A percentile compares a stretch with the other conserved stretches of the same genome.
phyloP scores from a whole-genome alignment of 2,329 filamentous ascomycete genomes.

The Ophiocordyceps camponoti-floridani region DNA sequence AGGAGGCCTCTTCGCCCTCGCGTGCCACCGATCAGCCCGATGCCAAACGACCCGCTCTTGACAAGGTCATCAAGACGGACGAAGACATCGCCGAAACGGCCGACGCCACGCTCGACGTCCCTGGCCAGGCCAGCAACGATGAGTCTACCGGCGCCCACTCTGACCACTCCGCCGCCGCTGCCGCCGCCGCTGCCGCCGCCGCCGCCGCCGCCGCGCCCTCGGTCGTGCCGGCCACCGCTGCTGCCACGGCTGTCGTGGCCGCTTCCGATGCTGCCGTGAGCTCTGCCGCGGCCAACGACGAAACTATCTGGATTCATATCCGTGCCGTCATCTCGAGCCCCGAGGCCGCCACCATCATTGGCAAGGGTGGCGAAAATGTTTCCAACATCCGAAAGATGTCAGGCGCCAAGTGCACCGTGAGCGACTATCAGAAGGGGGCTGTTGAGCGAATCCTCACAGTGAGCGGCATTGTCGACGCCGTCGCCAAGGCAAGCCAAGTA shows the following conservation, averaged over 20 bases:
- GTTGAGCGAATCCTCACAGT: conserved; percentile 96
- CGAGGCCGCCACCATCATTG: conserved; percentile 93
- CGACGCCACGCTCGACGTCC: conserved; percentile 17
- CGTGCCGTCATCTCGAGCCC: conserved; percentile 93
- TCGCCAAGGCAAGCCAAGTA: conserved; percentile 58
- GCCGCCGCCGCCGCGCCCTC: conserved; percentile 7
- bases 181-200: conserved; percentile 9
- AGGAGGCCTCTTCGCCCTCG: conserved; percentile 91
- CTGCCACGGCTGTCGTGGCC: conserved; percentile 6
- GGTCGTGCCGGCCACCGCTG: conserved; percentile 6
- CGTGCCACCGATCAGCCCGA: conserved; percentile 86
- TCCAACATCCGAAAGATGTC: conserved; percentile 91
- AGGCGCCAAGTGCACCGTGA: conserved; percentile 95
- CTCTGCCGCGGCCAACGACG: conserved; percentile 52
- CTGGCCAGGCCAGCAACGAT: conserved; percentile 30
- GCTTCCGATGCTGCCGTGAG: conserved; percentile 16
- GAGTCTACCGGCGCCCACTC: conserved; percentile 30
- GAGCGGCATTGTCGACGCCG: conserved; percentile 88
- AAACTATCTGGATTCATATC: conserved; percentile 92
- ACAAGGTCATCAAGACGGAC: conserved; percentile 67
- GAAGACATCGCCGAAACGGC: conserved; percentile 26
- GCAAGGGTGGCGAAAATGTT: conserved; percentile 96
- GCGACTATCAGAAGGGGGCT: conserved; percentile 91
- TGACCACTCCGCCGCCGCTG: conserved; percentile 9
- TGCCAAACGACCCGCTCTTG: conserved; percentile 87